Base-by-base conservation (phyloP, 192 early-diverging fungal species). In the Borealophlyctis nickersoniae region DNA sequence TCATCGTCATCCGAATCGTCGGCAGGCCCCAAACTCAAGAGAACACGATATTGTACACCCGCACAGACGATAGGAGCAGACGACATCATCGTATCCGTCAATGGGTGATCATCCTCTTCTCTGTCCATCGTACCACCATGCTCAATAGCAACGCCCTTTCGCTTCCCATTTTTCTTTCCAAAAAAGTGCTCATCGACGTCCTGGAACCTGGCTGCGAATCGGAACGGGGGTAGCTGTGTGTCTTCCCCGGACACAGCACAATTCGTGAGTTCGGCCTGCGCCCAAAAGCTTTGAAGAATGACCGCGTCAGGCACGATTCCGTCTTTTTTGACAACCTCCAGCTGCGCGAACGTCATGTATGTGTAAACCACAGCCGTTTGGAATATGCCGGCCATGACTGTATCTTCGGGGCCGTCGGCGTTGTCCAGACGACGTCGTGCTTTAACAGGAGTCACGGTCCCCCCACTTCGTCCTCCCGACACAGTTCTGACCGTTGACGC, bases 331-430 rank as follows among this genome's bases (percentile, higher is more conserved):
- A 79, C 74, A 4, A 59, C 31, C 45, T 79, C 77, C n/a, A 79
- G 71, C 22, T 80, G 73, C n/a, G 61, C 49, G 36, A 80, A 80
- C 2, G 69, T 65, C 78, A 80, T 80, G 55, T 70, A 77, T 16
- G 74, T 76, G 63, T 80, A 80, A 5, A 70, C 34, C 34, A 79
- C 60, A 0, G 58, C 65, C 2, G 73, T 63, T 62, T 75, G 69
- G 67, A 79, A 79, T 23, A 79, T 32, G 3, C 39, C 39, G 28
- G 67, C 62, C 50, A 71, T 70, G 39, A 66, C 56, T 26, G 64
- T 58, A 26, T 66, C 64, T 50, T 66, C 64, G 28, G 36, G 14
- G 3, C 55, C 23, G 4, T 52, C 56, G 4, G 16, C 19, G 7
- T 53, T 36, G 30, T 7, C 19, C 9, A 19, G 39, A 45, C 9